Evolutionary conservation across 352 stramenopile species (phyloP).

Genomic region (Pythium sukuiense): DNA sequence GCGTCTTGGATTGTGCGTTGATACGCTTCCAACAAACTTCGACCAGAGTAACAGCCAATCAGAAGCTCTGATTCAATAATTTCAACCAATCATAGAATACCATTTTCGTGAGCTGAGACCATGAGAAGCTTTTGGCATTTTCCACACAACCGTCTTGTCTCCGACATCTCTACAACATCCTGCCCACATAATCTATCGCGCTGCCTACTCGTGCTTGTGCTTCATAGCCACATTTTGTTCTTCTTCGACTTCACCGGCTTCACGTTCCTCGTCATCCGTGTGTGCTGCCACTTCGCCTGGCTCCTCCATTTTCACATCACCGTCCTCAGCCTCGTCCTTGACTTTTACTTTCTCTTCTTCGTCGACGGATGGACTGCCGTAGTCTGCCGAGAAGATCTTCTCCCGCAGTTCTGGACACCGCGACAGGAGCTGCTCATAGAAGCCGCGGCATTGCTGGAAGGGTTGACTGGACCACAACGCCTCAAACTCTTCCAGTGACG

Average conservation of each 20-base stretch:
- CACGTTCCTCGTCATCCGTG: conserved; percentile 19
- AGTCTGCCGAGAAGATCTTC: conserved; percentile 30
- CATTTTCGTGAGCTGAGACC: too few species aligned
- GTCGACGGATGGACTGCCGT: background rate
- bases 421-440: conserved; percentile 59
- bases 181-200: background rate
- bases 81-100: conserved; percentile 8
- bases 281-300: background rate
- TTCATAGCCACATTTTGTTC: conserved; percentile 20
- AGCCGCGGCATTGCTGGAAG: conserved; percentile 53
- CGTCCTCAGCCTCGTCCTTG: conserved; percentile 12
- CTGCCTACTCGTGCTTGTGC: background rate
- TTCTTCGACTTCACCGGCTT: conserved; percentile 30
- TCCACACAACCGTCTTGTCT: background rate
- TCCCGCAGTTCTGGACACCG: conserved; percentile 36
- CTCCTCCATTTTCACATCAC: conserved; percentile 1
- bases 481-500: conserved; percentile 60
- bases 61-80: background rate
- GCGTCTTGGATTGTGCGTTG: background rate
- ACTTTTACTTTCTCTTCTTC: conserved; percentile 20
- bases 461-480: conserved; percentile 54
- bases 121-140: background rate
- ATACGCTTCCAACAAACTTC: conserved; percentile 8
- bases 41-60: conserved; percentile 7
- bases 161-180: background rate